These are phyloP conservation scores for Neurospora crassa DNA, from an alignment of 2,329 filamentous ascomycete species.

Conservation along the genomic window DNA sequence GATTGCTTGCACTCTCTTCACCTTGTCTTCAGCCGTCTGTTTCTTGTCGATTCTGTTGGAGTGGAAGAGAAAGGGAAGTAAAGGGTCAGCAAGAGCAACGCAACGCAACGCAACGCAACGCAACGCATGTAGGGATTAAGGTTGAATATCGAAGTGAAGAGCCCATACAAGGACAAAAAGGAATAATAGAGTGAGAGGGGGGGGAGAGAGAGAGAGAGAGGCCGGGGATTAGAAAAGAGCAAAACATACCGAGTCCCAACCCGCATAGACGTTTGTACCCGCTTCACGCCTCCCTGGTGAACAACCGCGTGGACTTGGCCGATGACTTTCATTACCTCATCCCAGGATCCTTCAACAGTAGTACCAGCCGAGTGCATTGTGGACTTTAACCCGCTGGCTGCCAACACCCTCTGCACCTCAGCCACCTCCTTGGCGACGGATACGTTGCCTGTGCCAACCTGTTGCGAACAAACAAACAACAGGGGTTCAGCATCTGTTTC, in stretches of 20 bases:
- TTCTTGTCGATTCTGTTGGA: slow-evolving; percentile 68
- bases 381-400: slow-evolving; percentile 70
- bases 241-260: slow-evolving; percentile 61
- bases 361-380: slow-evolving; percentile 92
- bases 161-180: background rate
- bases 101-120: background rate
- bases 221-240: background rate
- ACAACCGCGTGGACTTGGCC: slow-evolving; percentile 77
- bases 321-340: slow-evolving; percentile 73
- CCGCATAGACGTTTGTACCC: slow-evolving; percentile 84
- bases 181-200: background rate
- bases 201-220: background rate
- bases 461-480: background rate
- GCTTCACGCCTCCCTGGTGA: slow-evolving; percentile 64
- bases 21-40: slow-evolving; percentile 74
- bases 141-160: background rate
- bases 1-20: slow-evolving; percentile 49
- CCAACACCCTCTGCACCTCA: slow-evolving; percentile 75
- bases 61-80: background rate
- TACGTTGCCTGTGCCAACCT: slow-evolving; percentile 70
- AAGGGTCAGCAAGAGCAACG: background rate
- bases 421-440: slow-evolving; percentile 80
- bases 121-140: background rate
- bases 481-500: background rate
- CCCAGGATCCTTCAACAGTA: slow-evolving; percentile 87